Percentiles rank a stretch among this genome's conserved stretches.
These are phyloP conservation scores for Paecilomyces fulvus DNA, from an alignment of 2,329 filamentous ascomycete genomes.

Conservation along the genomic window DNA sequence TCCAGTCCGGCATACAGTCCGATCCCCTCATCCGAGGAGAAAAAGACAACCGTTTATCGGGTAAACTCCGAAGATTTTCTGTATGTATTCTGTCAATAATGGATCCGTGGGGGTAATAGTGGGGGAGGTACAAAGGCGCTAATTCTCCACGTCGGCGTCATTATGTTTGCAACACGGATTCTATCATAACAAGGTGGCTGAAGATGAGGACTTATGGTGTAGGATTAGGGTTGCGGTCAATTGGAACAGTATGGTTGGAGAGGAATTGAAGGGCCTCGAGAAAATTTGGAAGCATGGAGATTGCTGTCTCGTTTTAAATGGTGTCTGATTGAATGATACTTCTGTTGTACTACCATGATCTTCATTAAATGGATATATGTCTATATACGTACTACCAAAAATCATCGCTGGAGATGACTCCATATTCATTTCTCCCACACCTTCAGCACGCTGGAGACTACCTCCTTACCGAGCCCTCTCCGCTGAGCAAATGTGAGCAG, in stretches of 20 bases:
- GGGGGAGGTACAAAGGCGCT: not conserved
- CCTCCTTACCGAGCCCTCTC: constrained; percentile 21
- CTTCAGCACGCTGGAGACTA: constrained; percentile 24
- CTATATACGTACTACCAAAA: not conserved
- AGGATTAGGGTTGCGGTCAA: no score
- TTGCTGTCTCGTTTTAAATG: not conserved
- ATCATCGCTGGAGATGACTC: no score
- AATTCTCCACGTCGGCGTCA: not conserved
- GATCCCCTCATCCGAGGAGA: not conserved
- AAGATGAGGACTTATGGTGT: no score
- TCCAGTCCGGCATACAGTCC: not conserved
- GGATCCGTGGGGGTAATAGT: not conserved
- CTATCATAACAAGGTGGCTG: no score
- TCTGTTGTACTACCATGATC: not conserved
- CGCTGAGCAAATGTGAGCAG: constrained; percentile 24
- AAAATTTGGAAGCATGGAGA: not conserved
- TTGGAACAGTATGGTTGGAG: no score
- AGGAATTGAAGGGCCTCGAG: no score
- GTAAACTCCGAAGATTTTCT: not conserved
- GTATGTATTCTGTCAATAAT: not conserved
- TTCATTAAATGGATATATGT: not conserved
- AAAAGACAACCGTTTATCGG: not conserved
- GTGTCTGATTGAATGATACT: no score
- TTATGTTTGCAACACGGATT: not conserved
- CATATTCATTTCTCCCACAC: constrained; percentile 17